A percentile compares a stretch with the other conserved stretches of the same genome.
These are phyloP conservation scores for Ceratobasidium sp. DNA, from an alignment of 1,284 basidiomycete genomes.

Conservation along the genomic window DNA sequence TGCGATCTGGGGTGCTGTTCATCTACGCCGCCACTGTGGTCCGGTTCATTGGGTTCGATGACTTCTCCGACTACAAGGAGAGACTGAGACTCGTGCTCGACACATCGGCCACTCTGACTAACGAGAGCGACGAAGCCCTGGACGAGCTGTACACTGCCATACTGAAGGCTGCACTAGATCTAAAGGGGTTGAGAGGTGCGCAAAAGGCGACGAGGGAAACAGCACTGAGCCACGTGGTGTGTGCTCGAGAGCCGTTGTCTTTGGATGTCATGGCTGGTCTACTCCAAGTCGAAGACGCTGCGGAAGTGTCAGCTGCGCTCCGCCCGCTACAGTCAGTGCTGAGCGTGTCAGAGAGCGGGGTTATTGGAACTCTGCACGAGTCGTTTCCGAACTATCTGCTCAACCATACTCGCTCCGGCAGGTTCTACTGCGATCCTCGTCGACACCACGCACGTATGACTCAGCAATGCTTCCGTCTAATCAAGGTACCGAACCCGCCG, in stretches of 20 bases:
- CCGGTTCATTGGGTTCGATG: not conserved
- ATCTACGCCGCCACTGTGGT: constrained; percentile 30
- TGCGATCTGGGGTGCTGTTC: constrained; percentile 9
- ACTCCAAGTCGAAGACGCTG: not conserved
- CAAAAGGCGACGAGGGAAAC: not conserved
- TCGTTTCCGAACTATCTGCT: not conserved
- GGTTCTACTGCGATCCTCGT: not conserved
- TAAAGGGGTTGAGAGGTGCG: not conserved
- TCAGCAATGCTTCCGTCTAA: not conserved
- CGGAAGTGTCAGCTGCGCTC: not conserved
- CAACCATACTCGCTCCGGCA: not conserved
- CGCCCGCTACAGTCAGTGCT: not conserved
- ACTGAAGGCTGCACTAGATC: not conserved
- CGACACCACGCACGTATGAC: not conserved
- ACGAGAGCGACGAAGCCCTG: not conserved
- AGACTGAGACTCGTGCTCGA: constrained; percentile 8
- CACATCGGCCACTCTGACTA: not conserved
- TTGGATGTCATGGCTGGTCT: not conserved
- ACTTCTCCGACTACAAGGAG: not conserved
- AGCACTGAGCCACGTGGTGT: not conserved
- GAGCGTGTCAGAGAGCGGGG: not conserved
- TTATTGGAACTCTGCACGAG: not conserved
- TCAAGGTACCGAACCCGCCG: not conserved
- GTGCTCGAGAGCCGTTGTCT: constrained; percentile 11
- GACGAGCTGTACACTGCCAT: constrained; percentile 8